These are phyloP conservation scores for Buddleja alternifolia DNA, from an alignment of 257 asterid species.

Conservation along the genomic window DNA sequence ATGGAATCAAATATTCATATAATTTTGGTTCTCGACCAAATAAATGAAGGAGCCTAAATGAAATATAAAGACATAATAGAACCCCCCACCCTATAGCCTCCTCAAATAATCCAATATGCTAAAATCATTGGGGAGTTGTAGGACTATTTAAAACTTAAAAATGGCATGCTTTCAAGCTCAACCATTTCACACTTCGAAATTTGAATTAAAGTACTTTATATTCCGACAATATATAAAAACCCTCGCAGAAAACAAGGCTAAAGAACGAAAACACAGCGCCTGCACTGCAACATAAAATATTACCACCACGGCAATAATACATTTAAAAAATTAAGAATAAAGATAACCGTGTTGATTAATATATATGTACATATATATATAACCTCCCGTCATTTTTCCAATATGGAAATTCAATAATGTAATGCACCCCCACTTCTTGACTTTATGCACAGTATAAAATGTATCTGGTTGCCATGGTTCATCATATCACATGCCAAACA, in stretches of 20 bases:
- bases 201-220: slow-evolving; percentile 12
- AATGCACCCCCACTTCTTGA: slow-evolving; percentile 1
- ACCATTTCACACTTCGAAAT: neutral
- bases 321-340: neutral
- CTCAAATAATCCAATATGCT: too few species aligned
- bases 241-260: neutral
- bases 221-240: neutral
- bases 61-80: too few species aligned
- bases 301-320: slow-evolving; percentile 11
- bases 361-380: too few species aligned
- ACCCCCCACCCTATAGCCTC: too few species aligned
- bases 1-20: too few species aligned
- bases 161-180: neutral
- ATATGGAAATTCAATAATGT: slow-evolving; percentile 3
- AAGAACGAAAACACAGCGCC: slow-evolving; percentile 12
- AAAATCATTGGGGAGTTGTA: too few species aligned
- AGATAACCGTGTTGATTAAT: slow-evolving; percentile 12
- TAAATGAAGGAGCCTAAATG: too few species aligned
- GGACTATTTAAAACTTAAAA: neutral
- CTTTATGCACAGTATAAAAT: slow-evolving; percentile 6
- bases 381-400: slow-evolving; percentile 16
- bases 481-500: slow-evolving; percentile 3
- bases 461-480: neutral
- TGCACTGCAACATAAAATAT: slow-evolving; percentile 30
- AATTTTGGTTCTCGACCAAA: too few species aligned